Percentiles rank a stretch among this genome's conserved stretches.
Evolutionary conservation across 768 basidiomycete genomes (phyloP).

Genomic region (Boletus rubescentipes): DNA sequence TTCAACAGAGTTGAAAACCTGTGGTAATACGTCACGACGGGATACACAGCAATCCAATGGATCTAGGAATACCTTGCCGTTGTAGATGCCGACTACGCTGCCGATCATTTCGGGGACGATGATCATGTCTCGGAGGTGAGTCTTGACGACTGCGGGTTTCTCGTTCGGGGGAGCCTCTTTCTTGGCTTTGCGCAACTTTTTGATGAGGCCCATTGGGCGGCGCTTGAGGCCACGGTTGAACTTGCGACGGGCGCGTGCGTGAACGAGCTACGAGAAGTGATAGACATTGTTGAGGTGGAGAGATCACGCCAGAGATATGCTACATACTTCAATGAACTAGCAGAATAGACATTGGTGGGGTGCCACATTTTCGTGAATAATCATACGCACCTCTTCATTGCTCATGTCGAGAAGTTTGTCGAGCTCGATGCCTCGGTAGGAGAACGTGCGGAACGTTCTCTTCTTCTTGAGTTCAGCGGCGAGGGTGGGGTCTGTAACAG

Average conservation of each 20-base stretch:
- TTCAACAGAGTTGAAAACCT: constrained; percentile 96
- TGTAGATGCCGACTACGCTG: constrained; percentile 96
- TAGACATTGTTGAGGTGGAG: background rate
- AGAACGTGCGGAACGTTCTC: constrained; percentile 98
- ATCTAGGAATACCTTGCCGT: constrained; percentile 72
- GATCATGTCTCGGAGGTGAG: constrained; percentile 99
- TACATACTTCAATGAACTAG: constrained; percentile 77
- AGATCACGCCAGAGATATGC: constrained; percentile 8
- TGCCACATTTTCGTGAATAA: background rate
- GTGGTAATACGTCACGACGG: background rate
- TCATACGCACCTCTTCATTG: constrained; percentile 82
- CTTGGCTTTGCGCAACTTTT: constrained; percentile 99
- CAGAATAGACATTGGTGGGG: background rate
- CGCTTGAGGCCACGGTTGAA: constrained; percentile 99
- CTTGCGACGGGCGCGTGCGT: constrained; percentile 96
- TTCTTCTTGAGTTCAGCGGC: constrained; percentile 99
- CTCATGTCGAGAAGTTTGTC: constrained; percentile 95
- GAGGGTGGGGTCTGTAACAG: constrained; percentile 85
- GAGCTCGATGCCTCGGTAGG: constrained; percentile 97
- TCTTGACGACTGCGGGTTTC: constrained; percentile 98
- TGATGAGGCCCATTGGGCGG: constrained; percentile 97
- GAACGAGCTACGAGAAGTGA: constrained; percentile 69
- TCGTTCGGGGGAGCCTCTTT: constrained; percentile 99
- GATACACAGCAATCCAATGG: background rate
- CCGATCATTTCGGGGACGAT: constrained; percentile 99